Conservation (phyloP, 768 basidiomycete genomes). For the Coprinopsis sp. region DNA sequence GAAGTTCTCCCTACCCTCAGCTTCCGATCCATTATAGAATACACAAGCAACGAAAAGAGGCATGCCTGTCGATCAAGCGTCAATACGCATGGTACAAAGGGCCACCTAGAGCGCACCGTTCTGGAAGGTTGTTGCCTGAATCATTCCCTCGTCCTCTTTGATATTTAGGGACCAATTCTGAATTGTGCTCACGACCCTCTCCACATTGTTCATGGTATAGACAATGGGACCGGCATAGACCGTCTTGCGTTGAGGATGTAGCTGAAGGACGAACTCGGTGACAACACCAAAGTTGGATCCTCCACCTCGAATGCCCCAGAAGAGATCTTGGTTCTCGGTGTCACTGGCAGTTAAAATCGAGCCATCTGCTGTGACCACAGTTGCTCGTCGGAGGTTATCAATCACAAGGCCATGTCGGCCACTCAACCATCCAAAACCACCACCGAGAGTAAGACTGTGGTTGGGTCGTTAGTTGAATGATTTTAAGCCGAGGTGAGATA, state of each 20-base stretch:
- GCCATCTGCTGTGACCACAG: slow-evolving; percentile 43
- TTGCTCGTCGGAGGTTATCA: slow-evolving; percentile 47
- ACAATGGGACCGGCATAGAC: slow-evolving; percentile 41
- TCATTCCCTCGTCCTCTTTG: slow-evolving; percentile 35
- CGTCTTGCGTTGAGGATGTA: slow-evolving; percentile 46
- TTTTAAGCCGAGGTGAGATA: neutral
- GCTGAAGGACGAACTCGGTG: slow-evolving; percentile 44
- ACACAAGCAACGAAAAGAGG: slow-evolving; percentile 23
- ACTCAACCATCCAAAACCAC: slow-evolving; percentile 51
- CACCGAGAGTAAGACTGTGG: slow-evolving; percentile 45
- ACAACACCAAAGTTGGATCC: slow-evolving; percentile 54
- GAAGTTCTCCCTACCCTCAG: slow-evolving; percentile 39
- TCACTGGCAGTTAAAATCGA: slow-evolving; percentile 32
- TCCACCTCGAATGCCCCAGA: slow-evolving; percentile 49
- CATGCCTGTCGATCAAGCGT: slow-evolving; percentile 25
- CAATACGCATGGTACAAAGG: slow-evolving; percentile 2
- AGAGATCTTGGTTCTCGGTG: slow-evolving; percentile 39
- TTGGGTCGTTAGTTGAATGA: neutral
- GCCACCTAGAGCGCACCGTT: slow-evolving; percentile 29
- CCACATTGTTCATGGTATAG: slow-evolving; percentile 27
- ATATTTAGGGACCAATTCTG: slow-evolving; percentile 35
- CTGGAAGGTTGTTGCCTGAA: slow-evolving; percentile 33
- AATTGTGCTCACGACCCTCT: slow-evolving; percentile 27
- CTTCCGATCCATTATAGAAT: slow-evolving; percentile 51
- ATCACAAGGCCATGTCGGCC: slow-evolving; percentile 40